Base-by-base conservation (phyloP, 164 flowering plant species). In the Vitis cinerea region DNA sequence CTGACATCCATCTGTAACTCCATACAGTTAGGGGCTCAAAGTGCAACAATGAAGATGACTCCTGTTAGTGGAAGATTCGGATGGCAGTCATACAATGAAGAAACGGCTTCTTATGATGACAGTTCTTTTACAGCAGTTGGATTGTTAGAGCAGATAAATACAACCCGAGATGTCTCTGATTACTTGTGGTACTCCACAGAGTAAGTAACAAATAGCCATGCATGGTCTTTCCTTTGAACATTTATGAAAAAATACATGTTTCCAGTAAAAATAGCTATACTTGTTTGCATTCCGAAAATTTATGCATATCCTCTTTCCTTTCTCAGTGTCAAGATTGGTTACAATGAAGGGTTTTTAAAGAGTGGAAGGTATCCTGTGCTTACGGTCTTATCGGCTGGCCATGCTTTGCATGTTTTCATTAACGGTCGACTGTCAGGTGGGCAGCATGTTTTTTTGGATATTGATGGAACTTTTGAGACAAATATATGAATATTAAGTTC, bases 21-120 rank as follows among this genome's bases (percentile, higher is more conserved):
- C 7, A 16, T 67, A 58, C 76, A 90, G 94, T 75, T 90, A 49
- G 89, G 94, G 53, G 83, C 89, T 11, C 92, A 90, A 77, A 86
- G 80, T 73, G 81, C 89, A 53, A 74, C 71, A 52, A 86, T 84
- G 90, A 86, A 88, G 82, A 86, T 85, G 90, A 75, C 82, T 66
- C 87, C 85, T 10, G 88, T 85, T 61, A 83, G 68, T 62, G 74
- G 74, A 61, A 84, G 82, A 65, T 82, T 90, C 70, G 73, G 85
- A 64, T 90, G 94, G 94, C 79, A 85, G 62, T 85, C 90, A 52
- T 90, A 81, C 67, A 83, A 71, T 64, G 94, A 90, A 77, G 89
- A 85, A 58, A 63, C 90, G 4, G 30, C 86, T 13, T 71, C 88
- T 37, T 71, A 71, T 64, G 80, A 72, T 58, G 90, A 83, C 27